A percentile compares a stretch with the other conserved stretches of the same genome.
Evolutionary conservation across 805 yeast species (phyloP).

Genomic region (Blastobotrys terrestris): DNA sequence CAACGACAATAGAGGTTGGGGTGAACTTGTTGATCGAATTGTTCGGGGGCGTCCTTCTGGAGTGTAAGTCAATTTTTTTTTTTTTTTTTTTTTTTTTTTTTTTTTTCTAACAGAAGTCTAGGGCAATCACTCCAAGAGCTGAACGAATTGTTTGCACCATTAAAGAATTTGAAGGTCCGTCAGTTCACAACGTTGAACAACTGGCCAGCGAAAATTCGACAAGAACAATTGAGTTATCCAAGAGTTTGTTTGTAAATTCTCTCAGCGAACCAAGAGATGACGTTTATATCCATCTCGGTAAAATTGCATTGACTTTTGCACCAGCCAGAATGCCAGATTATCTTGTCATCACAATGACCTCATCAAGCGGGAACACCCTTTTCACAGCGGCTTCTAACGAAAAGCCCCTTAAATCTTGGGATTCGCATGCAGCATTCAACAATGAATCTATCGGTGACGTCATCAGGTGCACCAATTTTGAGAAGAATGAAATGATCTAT

Average conservation of each 20-base stretch:
- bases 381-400: slow-evolving; percentile 71
- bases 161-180: slow-evolving; percentile 56
- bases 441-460: slow-evolving; percentile 70
- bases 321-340: slow-evolving; percentile 23
- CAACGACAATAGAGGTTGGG: slow-evolving; percentile 73
- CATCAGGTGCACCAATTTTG: slow-evolving; percentile 56
- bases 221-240: slow-evolving; percentile 56
- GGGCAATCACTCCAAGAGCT: slow-evolving; percentile 73
- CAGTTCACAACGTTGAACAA: slow-evolving; percentile 28
- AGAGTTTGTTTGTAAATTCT: slow-evolving; percentile 19
- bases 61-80: slow-evolving; percentile 16
- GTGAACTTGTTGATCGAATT: slow-evolving; percentile 73
- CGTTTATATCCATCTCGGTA: slow-evolving; percentile 21
- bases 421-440: slow-evolving; percentile 64
- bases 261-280: slow-evolving; percentile 21
- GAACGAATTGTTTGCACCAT: slow-evolving; percentile 62
- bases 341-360: slow-evolving; percentile 48
- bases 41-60: slow-evolving; percentile 70
- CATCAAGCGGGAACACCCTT: slow-evolving; percentile 44
- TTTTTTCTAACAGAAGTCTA: neutral
- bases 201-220: slow-evolving; percentile 31
- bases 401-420: slow-evolving; percentile 48
- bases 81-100: neutral
- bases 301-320: slow-evolving; percentile 15
- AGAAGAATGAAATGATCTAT: slow-evolving; percentile 46